Conservation (phyloP, 1,284 basidiomycete species). For the Mycosarcoma maydis region DNA sequence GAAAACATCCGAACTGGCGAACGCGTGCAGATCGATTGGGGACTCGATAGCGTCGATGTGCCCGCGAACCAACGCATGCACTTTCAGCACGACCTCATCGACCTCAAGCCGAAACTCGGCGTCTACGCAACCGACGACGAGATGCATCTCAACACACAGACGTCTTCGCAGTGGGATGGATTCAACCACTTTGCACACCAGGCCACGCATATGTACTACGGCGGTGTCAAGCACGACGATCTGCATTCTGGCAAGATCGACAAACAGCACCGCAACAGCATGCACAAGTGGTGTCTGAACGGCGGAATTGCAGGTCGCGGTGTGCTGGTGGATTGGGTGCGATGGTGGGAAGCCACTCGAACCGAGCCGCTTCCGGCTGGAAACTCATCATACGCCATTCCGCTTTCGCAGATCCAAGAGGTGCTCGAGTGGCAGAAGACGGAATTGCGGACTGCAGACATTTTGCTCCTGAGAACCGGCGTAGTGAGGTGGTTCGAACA, state of each 20-base stretch:
- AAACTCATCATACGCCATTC: constrained; percentile 34
- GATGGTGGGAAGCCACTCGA: constrained; percentile 44
- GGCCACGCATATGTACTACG: constrained; percentile 26
- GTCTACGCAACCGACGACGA: constrained; percentile 48
- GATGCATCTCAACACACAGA: constrained; percentile 45
- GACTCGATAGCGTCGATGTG: constrained; percentile 41
- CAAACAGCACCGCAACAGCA: constrained; percentile 29
- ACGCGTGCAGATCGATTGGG: constrained; percentile 43
- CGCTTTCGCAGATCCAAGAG: constrained; percentile 31
- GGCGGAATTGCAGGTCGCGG: constrained; percentile 40
- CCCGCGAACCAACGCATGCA: constrained; percentile 30
- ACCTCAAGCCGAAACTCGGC: constrained; percentile 34
- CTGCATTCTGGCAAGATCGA: constrained; percentile 24
- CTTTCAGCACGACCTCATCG: constrained; percentile 31
- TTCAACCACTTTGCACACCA: constrained; percentile 49
- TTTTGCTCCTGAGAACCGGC: constrained; percentile 33
- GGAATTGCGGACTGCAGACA: constrained; percentile 21
- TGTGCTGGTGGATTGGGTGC: constrained; percentile 44
- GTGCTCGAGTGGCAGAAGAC: constrained; percentile 32
- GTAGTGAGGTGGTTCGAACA: constrained; percentile 42
- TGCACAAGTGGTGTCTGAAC: constrained; percentile 36
- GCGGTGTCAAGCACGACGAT: constrained; percentile 36
- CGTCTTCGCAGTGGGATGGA: constrained; percentile 44
- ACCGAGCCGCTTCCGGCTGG: constrained; percentile 20
- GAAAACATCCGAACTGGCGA: constrained; percentile 45